These are phyloP conservation scores for Saccharomycopsis lassenensis DNA, from an alignment of 805 yeast species.

Conservation along the genomic window DNA sequence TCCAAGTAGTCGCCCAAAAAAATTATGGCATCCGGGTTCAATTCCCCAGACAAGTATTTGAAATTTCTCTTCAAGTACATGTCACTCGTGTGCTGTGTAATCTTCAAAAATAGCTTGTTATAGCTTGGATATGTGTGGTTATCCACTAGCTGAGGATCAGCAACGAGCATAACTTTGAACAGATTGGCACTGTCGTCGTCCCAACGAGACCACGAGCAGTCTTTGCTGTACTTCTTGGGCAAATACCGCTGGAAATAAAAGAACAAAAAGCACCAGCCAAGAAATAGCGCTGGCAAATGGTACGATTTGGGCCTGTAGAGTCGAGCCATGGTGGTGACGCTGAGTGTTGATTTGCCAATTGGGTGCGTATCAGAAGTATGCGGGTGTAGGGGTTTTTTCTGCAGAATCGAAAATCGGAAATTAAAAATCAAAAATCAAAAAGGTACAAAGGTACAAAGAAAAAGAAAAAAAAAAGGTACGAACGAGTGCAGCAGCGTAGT, in stretches of 20 bases:
- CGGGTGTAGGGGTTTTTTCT: too few relatives aligned
- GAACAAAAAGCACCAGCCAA: conserved; percentile 9
- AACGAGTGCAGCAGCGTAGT: too few relatives aligned
- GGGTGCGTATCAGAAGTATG: too few relatives aligned
- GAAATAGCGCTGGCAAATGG: conserved; percentile 4
- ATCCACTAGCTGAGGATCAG: conserved; percentile 94
- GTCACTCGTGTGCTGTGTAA: conserved; percentile 60
- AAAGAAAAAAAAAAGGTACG: too few relatives aligned
- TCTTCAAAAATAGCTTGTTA: conserved; percentile 34
- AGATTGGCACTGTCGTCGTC: conserved; percentile 1
- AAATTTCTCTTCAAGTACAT: conserved; percentile 72
- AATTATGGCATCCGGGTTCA: conserved; percentile 67
- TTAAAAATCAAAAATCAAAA: too few relatives aligned
- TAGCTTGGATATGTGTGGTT: conserved; percentile 75
- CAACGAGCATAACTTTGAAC: conserved; percentile 56
- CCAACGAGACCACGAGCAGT: conserved; percentile 10
- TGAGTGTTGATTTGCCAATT: too few relatives aligned
- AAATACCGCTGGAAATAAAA: conserved; percentile 11
- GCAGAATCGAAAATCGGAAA: too few relatives aligned
- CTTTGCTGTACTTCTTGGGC: conserved; percentile 3
- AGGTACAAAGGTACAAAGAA: too few relatives aligned
- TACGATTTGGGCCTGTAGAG: conserved; percentile 7
- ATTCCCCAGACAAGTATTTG: conserved; percentile 39
- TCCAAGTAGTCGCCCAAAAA: conserved; percentile 90
- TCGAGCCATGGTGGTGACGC: too few relatives aligned